Evolutionary conservation across 345 rosid species (phyloP), one percentile per base, ranked within the genome.

Genomic region (Camelina sativa): DNA sequence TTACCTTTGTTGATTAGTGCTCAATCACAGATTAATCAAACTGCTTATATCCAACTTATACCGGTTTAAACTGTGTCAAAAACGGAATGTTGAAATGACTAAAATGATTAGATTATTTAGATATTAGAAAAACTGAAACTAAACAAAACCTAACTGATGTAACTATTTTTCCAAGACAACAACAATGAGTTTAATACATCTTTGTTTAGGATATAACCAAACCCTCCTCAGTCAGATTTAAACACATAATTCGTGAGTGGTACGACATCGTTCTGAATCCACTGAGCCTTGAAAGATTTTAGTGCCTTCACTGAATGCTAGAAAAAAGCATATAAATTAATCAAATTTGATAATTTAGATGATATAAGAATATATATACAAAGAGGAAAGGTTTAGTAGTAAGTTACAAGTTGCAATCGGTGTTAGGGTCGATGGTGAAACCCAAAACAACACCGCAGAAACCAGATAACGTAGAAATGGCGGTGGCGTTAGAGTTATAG

Each of bases 391-490:
- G 28, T 25, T 25, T 23, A 23, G 4, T 25, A 50, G 4, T 64
- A 50, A 6, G 3, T 63, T 80, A 89, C 96, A 58, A 62, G 75
- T 76, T 67, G 88, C 94, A 93, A 15, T 93, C 88, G 13, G 89
- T 85, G 58, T 82, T 84, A 7, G 95, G 95, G 38, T 79, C 83
- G 51, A 94, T 75, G 61, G 69, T 72, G 83, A 91, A 89, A 71
- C 97, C 93, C 25, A 94, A 74, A 30, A 79, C 60, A 40, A 87
- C 79, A 0, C 93, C 96, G 22, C 97, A 94, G 67, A 94, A 79
- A 63, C 96, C 96, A 0, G 96, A 90, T 53, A 90, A 58, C 12
- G 90, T 87, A 25, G 97, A 87, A 16, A 91, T 85, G 11, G 86
- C 86, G 1, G 96, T 84, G 76, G 93, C 88, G 22, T 89, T 85